Percentiles rank a stretch among this genome's conserved stretches.
Conservation (phyloP, 306 rosid genomes). For the Vigna reflexopilosa region DNA sequence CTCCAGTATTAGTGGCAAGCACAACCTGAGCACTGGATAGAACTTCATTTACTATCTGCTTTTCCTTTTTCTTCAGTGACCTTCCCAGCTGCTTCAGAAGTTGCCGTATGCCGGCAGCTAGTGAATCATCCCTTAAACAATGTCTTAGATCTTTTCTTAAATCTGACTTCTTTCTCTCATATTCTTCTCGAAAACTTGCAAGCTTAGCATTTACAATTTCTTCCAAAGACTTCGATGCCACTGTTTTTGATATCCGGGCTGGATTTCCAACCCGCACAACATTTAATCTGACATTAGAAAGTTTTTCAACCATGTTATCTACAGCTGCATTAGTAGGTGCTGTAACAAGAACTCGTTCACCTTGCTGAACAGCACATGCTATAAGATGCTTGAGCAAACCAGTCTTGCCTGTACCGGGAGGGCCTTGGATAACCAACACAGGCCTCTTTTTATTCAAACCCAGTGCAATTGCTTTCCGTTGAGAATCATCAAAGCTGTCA, state of each 20-base stretch:
- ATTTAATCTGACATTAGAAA: constrained; percentile 61
- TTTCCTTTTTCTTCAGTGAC: constrained; percentile 79
- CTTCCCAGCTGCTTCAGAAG: constrained; percentile 78
- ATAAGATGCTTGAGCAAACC: constrained; percentile 76
- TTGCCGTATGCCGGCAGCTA: constrained; percentile 90
- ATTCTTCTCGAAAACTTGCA: constrained; percentile 62
- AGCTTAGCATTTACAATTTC: constrained; percentile 77
- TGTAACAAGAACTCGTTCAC: constrained; percentile 87
- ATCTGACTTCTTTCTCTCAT: constrained; percentile 83
- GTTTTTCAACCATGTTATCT: constrained; percentile 86
- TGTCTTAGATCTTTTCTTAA: constrained; percentile 77
- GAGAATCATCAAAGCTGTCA: constrained; percentile 65
- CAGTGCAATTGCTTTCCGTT: constrained; percentile 62
- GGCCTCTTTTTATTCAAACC: constrained; percentile 81
- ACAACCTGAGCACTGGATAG: constrained; percentile 79
- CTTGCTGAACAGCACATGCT: constrained; percentile 67
- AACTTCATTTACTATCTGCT: constrained; percentile 72
- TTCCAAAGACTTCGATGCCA: constrained; percentile 76
- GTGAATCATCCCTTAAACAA: constrained; percentile 79
- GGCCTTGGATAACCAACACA: constrained; percentile 80
- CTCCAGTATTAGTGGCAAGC: constrained; percentile 86
- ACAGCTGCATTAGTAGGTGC: constrained; percentile 92
- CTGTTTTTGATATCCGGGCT: constrained; percentile 71
- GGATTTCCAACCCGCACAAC: constrained; percentile 89
- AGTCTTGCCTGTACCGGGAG: constrained; percentile 92